Base-by-base conservation (phyloP, 2,329 filamentous ascomycete genomes). In the Venturia pyrina region DNA sequence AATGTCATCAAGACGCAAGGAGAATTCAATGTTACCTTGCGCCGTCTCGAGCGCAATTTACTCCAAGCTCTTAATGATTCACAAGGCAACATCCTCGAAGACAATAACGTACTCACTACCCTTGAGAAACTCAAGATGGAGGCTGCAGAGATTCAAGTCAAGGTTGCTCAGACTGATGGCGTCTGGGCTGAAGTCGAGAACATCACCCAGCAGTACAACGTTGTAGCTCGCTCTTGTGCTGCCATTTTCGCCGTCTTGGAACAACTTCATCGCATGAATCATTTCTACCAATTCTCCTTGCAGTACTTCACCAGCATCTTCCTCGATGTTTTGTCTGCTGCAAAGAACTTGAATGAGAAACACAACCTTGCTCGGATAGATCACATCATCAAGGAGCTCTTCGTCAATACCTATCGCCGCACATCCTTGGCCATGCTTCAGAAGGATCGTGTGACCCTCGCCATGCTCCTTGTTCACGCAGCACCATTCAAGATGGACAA, bases 241-340 rank as follows among this genome's bases (percentile, higher is more conserved):
- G 93, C 95, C 65, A 93, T 99, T 53, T 99, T 98, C 75, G 92
- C 96, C 41, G 90, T 99, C 17, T 82, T 99, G 68, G 96, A 99
- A 79, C 93, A 99, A 76, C 85, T 99, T 66, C 93, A 98, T 77
- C 96, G 97, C 74, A 88, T 99, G 75, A 97, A 99, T 76, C 95
- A 98, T 81, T 98, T 98, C 79, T 99, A 99, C 78, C 96, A 98
- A 75, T 99, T 99, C 82, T 99, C 95, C 46, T 83, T 99, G 67
- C 93, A 97, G 77, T 99, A 96, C 79, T 99, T 99, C 79, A 85
- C 96, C 65, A 90, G 97, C 75, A 99, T 99, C 71, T 99, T 99
- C 84, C 90, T 96, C 74, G 87, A 89, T 6, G 95, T 99, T 8
- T 83, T 99, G 48, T 89, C 89, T 70, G 84, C 86, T 67, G 96